Percentiles rank a stretch among this genome's conserved stretches.
Conservation (phyloP, 805 yeast genomes). For the Starmerella apis region DNA sequence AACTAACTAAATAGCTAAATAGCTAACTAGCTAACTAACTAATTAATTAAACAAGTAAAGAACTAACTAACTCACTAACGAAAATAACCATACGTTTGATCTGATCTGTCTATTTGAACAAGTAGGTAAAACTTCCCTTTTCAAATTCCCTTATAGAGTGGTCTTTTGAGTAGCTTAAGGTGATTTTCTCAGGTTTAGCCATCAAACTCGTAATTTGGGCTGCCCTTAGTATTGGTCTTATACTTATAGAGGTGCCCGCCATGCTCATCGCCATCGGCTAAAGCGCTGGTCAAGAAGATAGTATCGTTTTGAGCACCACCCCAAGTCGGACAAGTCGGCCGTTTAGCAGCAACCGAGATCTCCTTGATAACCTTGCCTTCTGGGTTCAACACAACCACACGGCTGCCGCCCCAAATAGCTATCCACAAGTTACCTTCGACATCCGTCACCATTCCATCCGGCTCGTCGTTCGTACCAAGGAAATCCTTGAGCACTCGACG, state of each 20-base stretch:
- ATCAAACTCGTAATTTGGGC: slow-evolving; percentile 23
- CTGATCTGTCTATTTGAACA: too few species aligned
- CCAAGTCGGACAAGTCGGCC: slow-evolving; percentile 33
- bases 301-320: slow-evolving; percentile 30
- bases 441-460: slow-evolving; percentile 27
- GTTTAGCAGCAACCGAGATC: slow-evolving; percentile 23
- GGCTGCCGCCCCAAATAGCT: slow-evolving; percentile 26
- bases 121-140: too few species aligned
- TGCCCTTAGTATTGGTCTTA: slow-evolving; percentile 27
- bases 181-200: too few species aligned
- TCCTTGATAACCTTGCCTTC: slow-evolving; percentile 27
- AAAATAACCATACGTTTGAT: too few species aligned
- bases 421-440: slow-evolving; percentile 28
- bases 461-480: slow-evolving; percentile 25
- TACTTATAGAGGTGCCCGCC: slow-evolving; percentile 32
- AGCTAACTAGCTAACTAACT: too few species aligned
- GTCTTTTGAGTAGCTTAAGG: neutral
- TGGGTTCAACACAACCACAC: slow-evolving; percentile 26
- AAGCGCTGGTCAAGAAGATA: slow-evolving; percentile 29
- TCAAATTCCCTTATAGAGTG: too few species aligned
- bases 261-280: slow-evolving; percentile 22
- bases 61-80: too few species aligned
- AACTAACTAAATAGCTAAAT: too few species aligned
- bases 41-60: too few species aligned
- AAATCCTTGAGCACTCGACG: slow-evolving; percentile 24